Conservation (phyloP, 2,329 filamentous ascomycete genomes). For the Aquanectria penicillioides region DNA sequence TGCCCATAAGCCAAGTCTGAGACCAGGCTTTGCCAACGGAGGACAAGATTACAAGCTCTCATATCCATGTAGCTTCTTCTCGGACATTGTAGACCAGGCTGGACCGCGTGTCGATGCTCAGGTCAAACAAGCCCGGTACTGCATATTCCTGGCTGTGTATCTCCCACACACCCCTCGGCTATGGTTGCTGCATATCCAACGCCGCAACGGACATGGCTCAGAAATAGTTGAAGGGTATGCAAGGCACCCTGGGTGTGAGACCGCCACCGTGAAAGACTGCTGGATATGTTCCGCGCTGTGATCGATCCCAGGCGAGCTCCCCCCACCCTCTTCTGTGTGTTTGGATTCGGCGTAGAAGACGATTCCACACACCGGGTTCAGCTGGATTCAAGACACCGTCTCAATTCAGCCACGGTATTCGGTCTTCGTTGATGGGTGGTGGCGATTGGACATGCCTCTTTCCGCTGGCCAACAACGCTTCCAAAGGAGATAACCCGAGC, state of each 20-base stretch:
- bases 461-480: conserved; percentile 28
- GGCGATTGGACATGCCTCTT: conserved; percentile 28
- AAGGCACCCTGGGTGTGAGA: conserved; percentile 36
- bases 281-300: conserved; percentile 25
- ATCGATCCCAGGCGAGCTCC: conserved; percentile 14
- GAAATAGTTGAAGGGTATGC: conserved; percentile 18
- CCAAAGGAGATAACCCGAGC: conserved; percentile 26
- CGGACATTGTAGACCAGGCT: conserved; percentile 31
- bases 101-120: conserved; percentile 22
- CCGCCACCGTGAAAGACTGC: conserved; percentile 30
- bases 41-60: conserved; percentile 23
- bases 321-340: conserved; percentile 15
- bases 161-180: conserved; percentile 35
- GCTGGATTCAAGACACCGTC: conserved; percentile 33
- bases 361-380: conserved; percentile 21
- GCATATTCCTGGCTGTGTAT: conserved; percentile 25
- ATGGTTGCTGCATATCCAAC: conserved; percentile 36
- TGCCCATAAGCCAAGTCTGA: conserved; percentile 22
- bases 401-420: conserved; percentile 32
- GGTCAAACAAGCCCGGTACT: conserved; percentile 21
- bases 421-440: conserved; percentile 21
- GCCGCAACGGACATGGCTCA: conserved; percentile 20
- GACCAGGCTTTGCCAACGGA: conserved; percentile 34
- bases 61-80: conserved; percentile 27
- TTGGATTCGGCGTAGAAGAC: conserved; percentile 11